Evolutionary conservation across 2,329 filamentous ascomycete species (phyloP).

Genomic region (Cucurbitaria berberidis): DNA sequence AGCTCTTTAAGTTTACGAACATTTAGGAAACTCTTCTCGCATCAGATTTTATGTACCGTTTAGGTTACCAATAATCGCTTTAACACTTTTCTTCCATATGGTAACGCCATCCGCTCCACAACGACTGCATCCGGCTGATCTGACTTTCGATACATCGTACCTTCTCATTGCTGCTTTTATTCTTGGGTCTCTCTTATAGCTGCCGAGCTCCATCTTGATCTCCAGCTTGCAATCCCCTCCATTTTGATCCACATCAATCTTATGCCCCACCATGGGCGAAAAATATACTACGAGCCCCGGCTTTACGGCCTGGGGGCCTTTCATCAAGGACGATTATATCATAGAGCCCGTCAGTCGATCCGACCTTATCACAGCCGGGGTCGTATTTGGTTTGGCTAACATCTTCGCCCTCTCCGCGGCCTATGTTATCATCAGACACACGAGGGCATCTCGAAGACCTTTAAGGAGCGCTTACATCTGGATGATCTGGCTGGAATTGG

Average conservation of each 20-base stretch:
- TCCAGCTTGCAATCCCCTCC: not conserved
- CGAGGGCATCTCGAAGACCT: conserved; percentile 23
- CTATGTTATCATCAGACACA: conserved; percentile 40
- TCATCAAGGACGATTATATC: conserved; percentile 27
- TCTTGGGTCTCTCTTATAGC: not conserved
- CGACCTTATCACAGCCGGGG: conserved; percentile 26
- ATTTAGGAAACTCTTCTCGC: not conserved
- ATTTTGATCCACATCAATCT: not conserved
- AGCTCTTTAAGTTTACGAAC: not conserved
- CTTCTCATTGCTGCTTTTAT: not conserved
- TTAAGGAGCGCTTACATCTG: conserved; percentile 50
- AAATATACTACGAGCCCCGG: conserved; percentile 21
- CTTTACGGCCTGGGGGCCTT: conserved; percentile 34
- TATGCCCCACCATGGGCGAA: conserved; percentile 9
- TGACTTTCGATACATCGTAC: not conserved
- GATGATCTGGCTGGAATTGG: conserved; percentile 57
- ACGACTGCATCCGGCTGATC: not conserved
- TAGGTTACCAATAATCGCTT: not conserved
- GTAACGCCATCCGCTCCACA: not conserved
- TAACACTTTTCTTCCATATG: not conserved
- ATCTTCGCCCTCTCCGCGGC: conserved; percentile 31
- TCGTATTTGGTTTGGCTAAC: conserved; percentile 26
- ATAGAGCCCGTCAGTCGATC: conserved; percentile 22
- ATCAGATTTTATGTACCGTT: not conserved
- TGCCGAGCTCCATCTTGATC: conserved; percentile 22